A percentile compares a stretch with the other conserved stretches of the same genome.
Conservation (phyloP, 1,284 basidiomycete species). For the Amylostereum chailletii region DNA sequence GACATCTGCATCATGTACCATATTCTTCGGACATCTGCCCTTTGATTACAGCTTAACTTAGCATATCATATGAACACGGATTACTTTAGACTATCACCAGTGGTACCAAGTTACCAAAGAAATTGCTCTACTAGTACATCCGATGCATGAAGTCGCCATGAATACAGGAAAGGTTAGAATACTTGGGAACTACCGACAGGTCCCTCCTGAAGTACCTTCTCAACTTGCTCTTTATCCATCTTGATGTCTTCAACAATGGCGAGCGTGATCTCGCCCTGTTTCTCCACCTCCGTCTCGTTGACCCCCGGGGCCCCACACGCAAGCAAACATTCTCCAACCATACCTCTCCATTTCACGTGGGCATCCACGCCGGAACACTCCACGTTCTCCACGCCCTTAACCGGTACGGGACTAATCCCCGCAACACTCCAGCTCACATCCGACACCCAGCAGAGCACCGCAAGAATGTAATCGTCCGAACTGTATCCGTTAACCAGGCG, state of each 20-base stretch:
- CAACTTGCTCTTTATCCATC: neutral
- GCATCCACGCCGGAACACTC: slow-evolving; percentile 44
- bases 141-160: neutral
- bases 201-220: neutral
- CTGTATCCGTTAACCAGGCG: slow-evolving; percentile 69
- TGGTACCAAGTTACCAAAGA: neutral
- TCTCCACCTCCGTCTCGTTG: slow-evolving; percentile 26
- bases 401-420: slow-evolving; percentile 54
- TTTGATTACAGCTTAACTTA: neutral
- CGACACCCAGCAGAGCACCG: slow-evolving; percentile 61
- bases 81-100: neutral
- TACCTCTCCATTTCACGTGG: slow-evolving; percentile 45
- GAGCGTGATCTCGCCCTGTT: slow-evolving; percentile 15
- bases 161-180: neutral
- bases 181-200: neutral
- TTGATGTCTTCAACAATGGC: neutral
- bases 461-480: slow-evolving; percentile 66
- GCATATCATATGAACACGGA: neutral
- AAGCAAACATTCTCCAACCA: slow-evolving; percentile 38
- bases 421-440: slow-evolving; percentile 61
- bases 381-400: slow-evolving; percentile 67
- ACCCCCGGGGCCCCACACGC: slow-evolving; percentile 33
- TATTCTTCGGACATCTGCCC: too few species aligned
- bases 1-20: too few species aligned
- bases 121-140: neutral